phyloP scores from a whole-genome alignment of 2,329 filamentous ascomycete species.

The Penicillium sp. region DNA sequence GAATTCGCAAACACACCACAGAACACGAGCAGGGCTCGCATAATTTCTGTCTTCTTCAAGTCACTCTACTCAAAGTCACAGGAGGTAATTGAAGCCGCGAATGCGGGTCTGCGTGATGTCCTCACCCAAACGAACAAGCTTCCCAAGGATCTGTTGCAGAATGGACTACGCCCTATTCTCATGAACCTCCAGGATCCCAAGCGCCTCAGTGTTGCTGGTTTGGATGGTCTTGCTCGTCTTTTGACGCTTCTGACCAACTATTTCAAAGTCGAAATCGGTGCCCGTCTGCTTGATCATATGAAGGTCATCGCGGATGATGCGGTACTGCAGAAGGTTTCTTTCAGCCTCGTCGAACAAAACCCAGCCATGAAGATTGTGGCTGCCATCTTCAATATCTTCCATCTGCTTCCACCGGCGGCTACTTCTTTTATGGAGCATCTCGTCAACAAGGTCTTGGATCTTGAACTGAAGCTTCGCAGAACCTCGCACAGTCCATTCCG shows the following conservation, averaged over 20 bases:
- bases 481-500: slow-evolving; percentile 90
- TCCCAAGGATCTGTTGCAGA: slow-evolving; percentile 89
- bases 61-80: slow-evolving; percentile 87
- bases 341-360: slow-evolving; percentile 88
- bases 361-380: slow-evolving; percentile 88
- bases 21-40: slow-evolving; percentile 55
- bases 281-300: slow-evolving; percentile 85
- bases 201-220: slow-evolving; percentile 73
- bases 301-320: slow-evolving; percentile 76
- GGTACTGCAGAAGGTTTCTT: slow-evolving; percentile 79
- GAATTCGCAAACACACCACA: slow-evolving; percentile 73
- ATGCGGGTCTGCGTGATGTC: slow-evolving; percentile 78
- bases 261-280: slow-evolving; percentile 97
- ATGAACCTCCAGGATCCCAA: slow-evolving; percentile 93
- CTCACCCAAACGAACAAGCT: slow-evolving; percentile 81
- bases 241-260: slow-evolving; percentile 91
- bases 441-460: slow-evolving; percentile 77
- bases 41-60: slow-evolving; percentile 96
- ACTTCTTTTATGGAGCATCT: slow-evolving; percentile 83
- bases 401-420: slow-evolving; percentile 82
- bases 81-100: slow-evolving; percentile 86
- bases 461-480: slow-evolving; percentile 74
- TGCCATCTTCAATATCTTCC: slow-evolving; percentile 92
- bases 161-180: slow-evolving; percentile 85
- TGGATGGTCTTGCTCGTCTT: slow-evolving; percentile 83